Conservation (phyloP, 2,329 filamentous ascomycete species). For the Xylariaceae sp. region DNA sequence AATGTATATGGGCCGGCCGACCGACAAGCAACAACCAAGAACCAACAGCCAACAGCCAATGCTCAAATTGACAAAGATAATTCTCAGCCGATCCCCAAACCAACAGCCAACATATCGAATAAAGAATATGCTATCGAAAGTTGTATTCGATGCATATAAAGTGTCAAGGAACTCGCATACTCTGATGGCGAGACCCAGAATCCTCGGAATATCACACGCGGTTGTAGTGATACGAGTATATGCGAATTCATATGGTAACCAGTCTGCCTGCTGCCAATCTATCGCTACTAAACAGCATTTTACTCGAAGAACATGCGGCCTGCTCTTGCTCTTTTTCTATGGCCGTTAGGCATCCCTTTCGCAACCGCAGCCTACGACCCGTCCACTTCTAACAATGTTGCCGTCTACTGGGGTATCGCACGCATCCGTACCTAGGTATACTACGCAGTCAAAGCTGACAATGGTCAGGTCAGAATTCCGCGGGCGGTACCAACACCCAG, state of each 20-base stretch:
- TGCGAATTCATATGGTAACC: neutral
- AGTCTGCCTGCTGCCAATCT: neutral
- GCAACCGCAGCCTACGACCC: constrained; percentile 6
- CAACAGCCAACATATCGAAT: neutral
- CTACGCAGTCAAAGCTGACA: constrained; percentile 11
- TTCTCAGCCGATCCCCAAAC: neutral
- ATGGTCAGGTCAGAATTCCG: constrained; percentile 64
- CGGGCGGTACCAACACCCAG: constrained; percentile 4
- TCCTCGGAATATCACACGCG: too few relatives aligned
- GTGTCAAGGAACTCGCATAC: neutral
- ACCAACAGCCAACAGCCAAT: neutral
- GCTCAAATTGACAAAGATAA: neutral
- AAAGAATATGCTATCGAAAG: too few relatives aligned
- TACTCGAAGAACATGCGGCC: neutral
- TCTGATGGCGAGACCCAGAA: neutral
- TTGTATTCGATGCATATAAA: constrained; percentile 1
- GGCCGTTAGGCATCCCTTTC: neutral
- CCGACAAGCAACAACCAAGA: neutral
- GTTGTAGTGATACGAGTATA: too few relatives aligned
- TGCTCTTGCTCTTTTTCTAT: neutral
- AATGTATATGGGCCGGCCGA: neutral
- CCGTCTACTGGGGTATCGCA: constrained; percentile 68
- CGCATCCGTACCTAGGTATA: neutral
- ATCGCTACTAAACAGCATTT: neutral
- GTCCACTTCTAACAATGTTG: constrained; percentile 60